A percentile compares a stretch with the other conserved stretches of the same genome.
Evolutionary conservation across 2,329 filamentous ascomycete species (phyloP).

Genomic region (Aspergillus puulaauensis): DNA sequence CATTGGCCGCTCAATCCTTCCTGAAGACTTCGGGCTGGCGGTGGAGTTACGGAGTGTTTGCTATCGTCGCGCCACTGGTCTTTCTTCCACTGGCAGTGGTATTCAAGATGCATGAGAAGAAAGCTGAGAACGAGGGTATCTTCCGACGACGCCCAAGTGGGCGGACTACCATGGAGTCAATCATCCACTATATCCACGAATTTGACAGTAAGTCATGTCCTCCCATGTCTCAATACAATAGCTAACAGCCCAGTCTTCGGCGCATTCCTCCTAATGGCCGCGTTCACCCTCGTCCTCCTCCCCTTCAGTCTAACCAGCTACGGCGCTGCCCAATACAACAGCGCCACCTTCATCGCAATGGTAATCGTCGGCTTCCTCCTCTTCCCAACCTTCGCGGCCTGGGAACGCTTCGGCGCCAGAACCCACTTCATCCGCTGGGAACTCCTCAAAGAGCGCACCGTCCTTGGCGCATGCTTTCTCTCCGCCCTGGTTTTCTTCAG

Average conservation of each 20-base stretch:
- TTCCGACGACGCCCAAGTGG: slow-evolving; percentile 9
- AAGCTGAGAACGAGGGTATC: slow-evolving; percentile 57
- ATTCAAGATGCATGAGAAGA: slow-evolving; percentile 57
- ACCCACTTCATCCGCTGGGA: slow-evolving; percentile 56
- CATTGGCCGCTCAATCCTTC: slow-evolving; percentile 52
- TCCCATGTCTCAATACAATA: too few species aligned
- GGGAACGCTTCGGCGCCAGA: slow-evolving; percentile 55
- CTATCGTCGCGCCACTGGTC: slow-evolving; percentile 59
- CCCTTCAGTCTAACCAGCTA: slow-evolving; percentile 57
- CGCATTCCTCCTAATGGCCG: slow-evolving; percentile 47
- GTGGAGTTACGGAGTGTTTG: slow-evolving; percentile 64
- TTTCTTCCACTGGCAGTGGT: slow-evolving; percentile 56
- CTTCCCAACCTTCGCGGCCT: slow-evolving; percentile 54
- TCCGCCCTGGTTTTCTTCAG: slow-evolving; percentile 48
- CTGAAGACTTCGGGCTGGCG: slow-evolving; percentile 54
- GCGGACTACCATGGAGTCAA: background rate
- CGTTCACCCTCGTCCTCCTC: slow-evolving; percentile 63
- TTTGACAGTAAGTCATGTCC: background rate
- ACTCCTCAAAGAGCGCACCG: slow-evolving; percentile 51
- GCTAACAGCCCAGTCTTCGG: slow-evolving; percentile 14
- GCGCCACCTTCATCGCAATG: slow-evolving; percentile 51
- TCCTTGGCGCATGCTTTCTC: slow-evolving; percentile 53
- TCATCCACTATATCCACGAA: background rate
- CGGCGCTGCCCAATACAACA: slow-evolving; percentile 36
- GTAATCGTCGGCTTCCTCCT: slow-evolving; percentile 54